phyloP scores from a whole-genome alignment of 345 rosid species.

The Leavenworthia alabamica region DNA sequence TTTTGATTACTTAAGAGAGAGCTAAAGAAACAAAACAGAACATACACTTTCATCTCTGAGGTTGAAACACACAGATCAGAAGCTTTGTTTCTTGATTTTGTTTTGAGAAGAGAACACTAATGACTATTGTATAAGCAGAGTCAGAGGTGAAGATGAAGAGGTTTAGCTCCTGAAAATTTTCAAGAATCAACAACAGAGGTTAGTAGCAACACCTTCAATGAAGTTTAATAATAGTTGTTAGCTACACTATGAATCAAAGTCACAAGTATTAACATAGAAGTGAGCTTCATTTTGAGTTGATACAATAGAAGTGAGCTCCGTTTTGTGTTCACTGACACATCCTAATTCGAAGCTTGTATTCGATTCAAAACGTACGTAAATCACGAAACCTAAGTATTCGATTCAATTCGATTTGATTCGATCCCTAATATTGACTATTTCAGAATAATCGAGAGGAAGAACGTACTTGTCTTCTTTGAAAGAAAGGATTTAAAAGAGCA shows the following conservation, averaged over 20 bases:
- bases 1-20: background rate
- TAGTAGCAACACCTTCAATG: background rate
- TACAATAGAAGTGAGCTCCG: background rate
- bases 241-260: background rate
- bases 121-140: too few relatives aligned
- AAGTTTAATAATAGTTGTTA: background rate
- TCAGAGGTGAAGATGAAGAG: too few relatives aligned
- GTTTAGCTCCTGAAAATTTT: too few relatives aligned
- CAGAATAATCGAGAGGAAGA: background rate
- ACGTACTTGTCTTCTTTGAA: background rate
- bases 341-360: background rate
- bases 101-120: too few relatives aligned
- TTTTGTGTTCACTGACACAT: background rate
- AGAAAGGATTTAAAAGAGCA: background rate
- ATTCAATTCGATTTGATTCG: too few relatives aligned
- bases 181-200: too few relatives aligned
- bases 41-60: conserved; percentile 24
- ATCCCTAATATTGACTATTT: background rate
- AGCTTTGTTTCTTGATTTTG: too few relatives aligned
- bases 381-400: background rate
- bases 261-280: background rate
- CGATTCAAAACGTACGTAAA: background rate
- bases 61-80: background rate
- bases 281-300: background rate
- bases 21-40: background rate